These are phyloP conservation scores for Cucumis hystrix DNA, from an alignment of 306 rosid genomes.

Conservation along the genomic window DNA sequence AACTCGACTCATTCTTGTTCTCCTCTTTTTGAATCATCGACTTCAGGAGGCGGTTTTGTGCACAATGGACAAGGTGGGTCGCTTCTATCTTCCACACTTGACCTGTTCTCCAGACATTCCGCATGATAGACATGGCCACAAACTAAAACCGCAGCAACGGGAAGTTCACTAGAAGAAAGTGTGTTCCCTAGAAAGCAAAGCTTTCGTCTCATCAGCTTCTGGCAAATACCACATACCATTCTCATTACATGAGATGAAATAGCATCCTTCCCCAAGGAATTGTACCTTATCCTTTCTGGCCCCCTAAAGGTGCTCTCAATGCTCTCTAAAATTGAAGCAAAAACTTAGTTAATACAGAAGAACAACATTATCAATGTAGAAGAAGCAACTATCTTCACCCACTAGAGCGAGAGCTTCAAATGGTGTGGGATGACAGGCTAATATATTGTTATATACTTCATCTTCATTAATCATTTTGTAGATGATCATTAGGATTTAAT, in stretches of 20 bases:
- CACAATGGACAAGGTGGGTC: conserved; percentile 73
- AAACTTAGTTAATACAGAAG: neutral
- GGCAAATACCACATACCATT: conserved; percentile 56
- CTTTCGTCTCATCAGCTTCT: conserved; percentile 49
- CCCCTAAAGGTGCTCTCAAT: conserved; percentile 32
- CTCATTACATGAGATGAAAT: conserved; percentile 30
- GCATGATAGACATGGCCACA: conserved; percentile 89
- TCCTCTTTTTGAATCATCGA: conserved; percentile 16
- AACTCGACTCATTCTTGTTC: conserved; percentile 12
- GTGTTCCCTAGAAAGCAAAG: conserved; percentile 32
- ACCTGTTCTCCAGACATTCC: conserved; percentile 71
- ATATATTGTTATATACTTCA: neutral
- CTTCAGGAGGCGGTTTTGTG: conserved; percentile 13
- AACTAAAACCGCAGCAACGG: conserved; percentile 64
- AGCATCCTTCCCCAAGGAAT: conserved; percentile 26
- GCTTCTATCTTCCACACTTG: conserved; percentile 34
- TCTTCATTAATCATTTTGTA: neutral
- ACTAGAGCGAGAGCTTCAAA: neutral
- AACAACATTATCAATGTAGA: neutral
- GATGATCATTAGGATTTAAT: neutral
- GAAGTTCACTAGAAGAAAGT: conserved; percentile 36
- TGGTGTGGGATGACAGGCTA: neutral
- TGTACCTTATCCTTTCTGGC: conserved; percentile 67
- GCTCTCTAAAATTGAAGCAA: conserved; percentile 19
- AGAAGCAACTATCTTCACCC: neutral